Percentiles rank a stretch among this genome's conserved stretches.
These are phyloP conservation scores for Lojkania enalia DNA, from an alignment of 2,329 filamentous ascomycete genomes.

Conservation along the genomic window DNA sequence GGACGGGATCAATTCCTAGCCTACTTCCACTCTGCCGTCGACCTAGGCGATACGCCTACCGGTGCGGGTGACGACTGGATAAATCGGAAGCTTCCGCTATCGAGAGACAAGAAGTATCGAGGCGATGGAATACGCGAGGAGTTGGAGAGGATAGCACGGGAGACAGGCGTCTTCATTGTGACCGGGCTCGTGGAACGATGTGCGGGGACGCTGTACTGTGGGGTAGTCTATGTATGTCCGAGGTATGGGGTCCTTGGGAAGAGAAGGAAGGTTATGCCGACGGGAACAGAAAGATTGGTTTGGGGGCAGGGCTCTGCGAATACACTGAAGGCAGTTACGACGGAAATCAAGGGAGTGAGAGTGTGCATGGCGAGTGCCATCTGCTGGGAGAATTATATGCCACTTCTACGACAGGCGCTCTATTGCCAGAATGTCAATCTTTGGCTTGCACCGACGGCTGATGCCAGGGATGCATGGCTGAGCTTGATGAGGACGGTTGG, in stretches of 20 bases:
- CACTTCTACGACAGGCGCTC: slow-evolving; percentile 76
- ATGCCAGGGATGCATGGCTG: slow-evolving; percentile 80
- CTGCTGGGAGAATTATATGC: slow-evolving; percentile 98
- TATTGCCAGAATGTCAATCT: slow-evolving; percentile 92
- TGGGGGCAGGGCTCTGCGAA: slow-evolving; percentile 85
- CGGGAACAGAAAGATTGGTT: slow-evolving; percentile 77
- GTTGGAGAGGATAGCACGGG: slow-evolving; percentile 72
- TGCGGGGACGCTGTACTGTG: slow-evolving; percentile 83
- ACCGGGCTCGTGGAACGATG: slow-evolving; percentile 78
- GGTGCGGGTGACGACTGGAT: slow-evolving; percentile 77
- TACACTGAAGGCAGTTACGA: slow-evolving; percentile 78
- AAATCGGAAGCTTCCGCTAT: slow-evolving; percentile 59
- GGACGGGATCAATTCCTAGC: slow-evolving; percentile 81
- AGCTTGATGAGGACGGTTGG: slow-evolving; percentile 80
- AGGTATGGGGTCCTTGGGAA: slow-evolving; percentile 74
- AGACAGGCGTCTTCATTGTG: slow-evolving; percentile 81
- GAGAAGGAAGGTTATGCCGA: slow-evolving; percentile 91
- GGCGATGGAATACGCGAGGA: slow-evolving; percentile 80
- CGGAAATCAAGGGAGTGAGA: slow-evolving; percentile 75
- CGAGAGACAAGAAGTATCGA: slow-evolving; percentile 52
- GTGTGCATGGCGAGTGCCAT: slow-evolving; percentile 85
- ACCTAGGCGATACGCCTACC: slow-evolving; percentile 75
- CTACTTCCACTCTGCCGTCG: slow-evolving; percentile 79
- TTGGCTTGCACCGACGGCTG: slow-evolving; percentile 88
- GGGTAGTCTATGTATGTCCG: slow-evolving; percentile 80